Conservation (phyloP, 257 asterid species). For the Primulina tabacum region DNA sequence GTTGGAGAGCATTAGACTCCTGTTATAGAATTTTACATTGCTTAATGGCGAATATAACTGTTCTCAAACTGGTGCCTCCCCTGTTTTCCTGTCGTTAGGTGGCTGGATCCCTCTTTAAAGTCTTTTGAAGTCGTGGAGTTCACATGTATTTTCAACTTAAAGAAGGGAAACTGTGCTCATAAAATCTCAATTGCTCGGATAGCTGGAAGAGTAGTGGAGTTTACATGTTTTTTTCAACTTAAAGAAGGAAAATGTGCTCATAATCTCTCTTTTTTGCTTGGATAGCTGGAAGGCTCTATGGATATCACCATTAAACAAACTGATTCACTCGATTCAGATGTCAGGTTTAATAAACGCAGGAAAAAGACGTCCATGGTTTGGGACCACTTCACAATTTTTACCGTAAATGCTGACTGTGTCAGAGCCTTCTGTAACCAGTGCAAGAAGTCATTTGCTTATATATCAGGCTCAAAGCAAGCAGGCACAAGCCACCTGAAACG, state of each 20-base stretch:
- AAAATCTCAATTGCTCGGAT: background rate
- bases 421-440: conserved; percentile 84
- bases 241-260: conserved; percentile 12
- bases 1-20: background rate
- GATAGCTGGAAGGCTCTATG: conserved; percentile 50
- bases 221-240: background rate
- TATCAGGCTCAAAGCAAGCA: conserved; percentile 67
- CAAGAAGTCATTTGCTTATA: conserved; percentile 76
- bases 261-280: conserved; percentile 1
- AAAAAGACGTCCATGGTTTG: conserved; percentile 84
- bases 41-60: background rate
- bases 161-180: conserved; percentile 14
- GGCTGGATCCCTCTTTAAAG: background rate
- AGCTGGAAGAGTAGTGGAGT: conserved; percentile 26
- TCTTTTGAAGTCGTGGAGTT: background rate
- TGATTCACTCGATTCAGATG: conserved; percentile 48
- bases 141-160: background rate
- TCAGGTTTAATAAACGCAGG: conserved; percentile 54
- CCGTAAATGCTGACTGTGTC: conserved; percentile 43
- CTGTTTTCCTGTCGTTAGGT: background rate
- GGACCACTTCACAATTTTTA: conserved; percentile 72
- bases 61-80: background rate
- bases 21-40: background rate
- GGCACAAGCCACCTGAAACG: conserved; percentile 95
- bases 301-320: conserved; percentile 37